Evolutionary conservation across 345 rosid species (phyloP).

Genomic region (Linum tenue): DNA sequence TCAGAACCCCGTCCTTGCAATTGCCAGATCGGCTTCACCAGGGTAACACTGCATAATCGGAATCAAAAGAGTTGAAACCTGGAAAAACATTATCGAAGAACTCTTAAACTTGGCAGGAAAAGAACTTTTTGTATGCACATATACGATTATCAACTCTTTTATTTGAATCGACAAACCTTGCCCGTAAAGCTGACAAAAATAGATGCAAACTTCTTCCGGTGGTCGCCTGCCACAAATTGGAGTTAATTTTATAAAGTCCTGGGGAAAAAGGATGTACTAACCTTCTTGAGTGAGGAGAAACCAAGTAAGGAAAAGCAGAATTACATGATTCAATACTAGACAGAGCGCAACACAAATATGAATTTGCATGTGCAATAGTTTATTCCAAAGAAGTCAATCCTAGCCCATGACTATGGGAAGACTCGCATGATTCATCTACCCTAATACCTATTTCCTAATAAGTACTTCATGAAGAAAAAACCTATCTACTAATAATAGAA

Average conservation of each 20-base stretch:
- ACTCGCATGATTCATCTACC: too few species aligned
- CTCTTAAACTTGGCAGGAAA: background rate
- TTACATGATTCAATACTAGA: background rate
- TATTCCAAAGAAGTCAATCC: background rate
- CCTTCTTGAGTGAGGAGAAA: background rate
- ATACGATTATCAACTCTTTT: slow-evolving; percentile 2
- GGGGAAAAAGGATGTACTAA: slow-evolving; percentile 18
- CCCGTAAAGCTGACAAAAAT: slow-evolving; percentile 70
- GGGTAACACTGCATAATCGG: slow-evolving; percentile 79
- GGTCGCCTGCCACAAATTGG: slow-evolving; percentile 81
- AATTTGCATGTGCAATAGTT: background rate
- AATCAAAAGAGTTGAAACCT: slow-evolving; percentile 9
- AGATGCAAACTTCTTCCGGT: slow-evolving; percentile 61
- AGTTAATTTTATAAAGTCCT: slow-evolving; percentile 82
- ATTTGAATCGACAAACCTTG: slow-evolving; percentile 44
- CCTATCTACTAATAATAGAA: too few species aligned
- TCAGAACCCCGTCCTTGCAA: slow-evolving; percentile 59
- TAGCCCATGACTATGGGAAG: too few species aligned
- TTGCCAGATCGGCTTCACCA: slow-evolving; percentile 90
- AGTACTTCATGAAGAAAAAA: too few species aligned
- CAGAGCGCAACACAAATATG: background rate
- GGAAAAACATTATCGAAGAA: slow-evolving; percentile 1
- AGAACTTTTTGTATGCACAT: background rate
- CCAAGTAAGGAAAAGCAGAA: background rate
- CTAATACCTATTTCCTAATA: too few species aligned